phyloP scores from a whole-genome alignment of 2,329 filamentous ascomycete genomes.

The Endoconidiophora polonica region DNA sequence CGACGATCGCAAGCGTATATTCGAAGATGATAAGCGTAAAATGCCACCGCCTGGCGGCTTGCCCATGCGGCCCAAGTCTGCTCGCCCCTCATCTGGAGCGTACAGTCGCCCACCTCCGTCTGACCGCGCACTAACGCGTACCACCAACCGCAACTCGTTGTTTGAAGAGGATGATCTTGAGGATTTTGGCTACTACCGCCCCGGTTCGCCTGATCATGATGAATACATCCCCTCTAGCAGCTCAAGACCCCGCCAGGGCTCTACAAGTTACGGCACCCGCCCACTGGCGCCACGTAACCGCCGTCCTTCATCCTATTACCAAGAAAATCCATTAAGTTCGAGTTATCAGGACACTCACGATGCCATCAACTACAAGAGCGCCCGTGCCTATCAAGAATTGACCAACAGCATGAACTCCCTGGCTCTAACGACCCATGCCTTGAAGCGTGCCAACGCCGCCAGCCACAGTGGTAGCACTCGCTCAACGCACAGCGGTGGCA shows the following conservation, averaged over 20 bases:
- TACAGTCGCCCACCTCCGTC: conserved; percentile 3
- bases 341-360: conserved; percentile 18
- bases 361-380: conserved; percentile 26
- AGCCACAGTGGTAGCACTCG: conserved; percentile 34
- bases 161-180: conserved; percentile 8
- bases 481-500: conserved; percentile 41
- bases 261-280: conserved; percentile 2
- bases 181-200: background rate
- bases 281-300: background rate
- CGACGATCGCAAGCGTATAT: conserved; percentile 7
- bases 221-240: conserved; percentile 5
- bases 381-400: conserved; percentile 23
- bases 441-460: conserved; percentile 32
- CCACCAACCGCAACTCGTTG: background rate
- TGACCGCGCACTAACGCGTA: conserved; percentile 7
- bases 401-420: conserved; percentile 10
- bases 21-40: conserved; percentile 11
- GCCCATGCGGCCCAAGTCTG: conserved; percentile 9
- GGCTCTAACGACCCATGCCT: conserved; percentile 31
- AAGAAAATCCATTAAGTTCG: background rate
- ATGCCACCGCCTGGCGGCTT: conserved; percentile 3
- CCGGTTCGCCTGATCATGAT: conserved; percentile 2
- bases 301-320: conserved; percentile 7
- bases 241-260: conserved; percentile 8
- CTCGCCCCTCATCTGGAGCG: conserved; percentile 7